These are phyloP conservation scores for Melastoma candidum DNA, from an alignment of 441 rosid species.

Conservation along the genomic window DNA sequence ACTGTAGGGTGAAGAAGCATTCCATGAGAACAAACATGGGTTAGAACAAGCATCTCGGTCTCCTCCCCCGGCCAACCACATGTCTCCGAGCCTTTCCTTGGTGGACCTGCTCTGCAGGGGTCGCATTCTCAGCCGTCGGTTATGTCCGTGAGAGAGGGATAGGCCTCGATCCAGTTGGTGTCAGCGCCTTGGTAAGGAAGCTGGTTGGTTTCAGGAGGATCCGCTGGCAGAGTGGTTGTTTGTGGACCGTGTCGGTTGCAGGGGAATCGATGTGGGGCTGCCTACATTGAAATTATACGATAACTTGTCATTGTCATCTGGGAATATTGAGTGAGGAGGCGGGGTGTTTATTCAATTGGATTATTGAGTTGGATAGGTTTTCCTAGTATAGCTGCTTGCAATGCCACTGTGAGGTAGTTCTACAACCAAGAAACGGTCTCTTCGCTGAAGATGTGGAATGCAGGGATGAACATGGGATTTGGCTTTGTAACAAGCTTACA, in stretches of 20 bases:
- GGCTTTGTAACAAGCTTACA: slow-evolving; percentile 36
- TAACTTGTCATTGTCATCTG: too few relatives aligned
- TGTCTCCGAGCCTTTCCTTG: too few relatives aligned
- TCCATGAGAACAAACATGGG: too few relatives aligned
- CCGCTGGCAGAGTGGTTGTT: slow-evolving; percentile 31
- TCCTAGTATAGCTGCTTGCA: slow-evolving; percentile 30
- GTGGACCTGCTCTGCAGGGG: too few relatives aligned
- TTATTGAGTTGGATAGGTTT: slow-evolving; percentile 20
- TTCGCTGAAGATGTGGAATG: slow-evolving; percentile 21
- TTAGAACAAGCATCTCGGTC: too few relatives aligned
- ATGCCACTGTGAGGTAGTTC: slow-evolving; percentile 17
- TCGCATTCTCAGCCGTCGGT: background rate
- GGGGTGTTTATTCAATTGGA: background rate
- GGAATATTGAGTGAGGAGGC: too few relatives aligned
- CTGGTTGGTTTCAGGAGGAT: slow-evolving; percentile 26
- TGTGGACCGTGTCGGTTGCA: slow-evolving; percentile 20
- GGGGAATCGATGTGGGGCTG: slow-evolving; percentile 27
- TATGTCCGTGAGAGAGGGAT: slow-evolving; percentile 30
- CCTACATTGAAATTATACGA: too few relatives aligned
- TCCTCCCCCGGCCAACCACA: too few relatives aligned
- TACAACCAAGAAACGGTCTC: slow-evolving; percentile 28
- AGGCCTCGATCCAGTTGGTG: slow-evolving; percentile 27
- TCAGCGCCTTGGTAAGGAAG: slow-evolving; percentile 29
- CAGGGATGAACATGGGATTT: slow-evolving; percentile 27
- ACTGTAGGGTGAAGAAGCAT: too few relatives aligned